Percentiles rank a stretch among this genome's conserved stretches.
Evolutionary conservation across 768 basidiomycete species (phyloP).

Genomic region (Amanita inopinata): DNA sequence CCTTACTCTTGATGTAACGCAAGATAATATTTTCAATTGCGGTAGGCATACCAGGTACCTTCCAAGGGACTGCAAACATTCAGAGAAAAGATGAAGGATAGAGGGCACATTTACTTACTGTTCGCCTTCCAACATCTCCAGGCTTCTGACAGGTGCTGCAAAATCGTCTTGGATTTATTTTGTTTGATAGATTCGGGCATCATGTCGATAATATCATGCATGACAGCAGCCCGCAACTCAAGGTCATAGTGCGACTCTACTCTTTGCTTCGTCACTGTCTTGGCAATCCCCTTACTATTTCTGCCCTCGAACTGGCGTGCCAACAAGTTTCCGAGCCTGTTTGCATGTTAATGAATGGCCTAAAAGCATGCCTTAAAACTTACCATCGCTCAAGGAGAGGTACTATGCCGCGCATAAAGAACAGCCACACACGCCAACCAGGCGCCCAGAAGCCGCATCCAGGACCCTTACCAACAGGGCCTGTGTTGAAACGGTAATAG

Average conservation of each 20-base stretch:
- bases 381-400: conserved; percentile 94
- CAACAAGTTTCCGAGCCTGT: conserved; percentile 85
- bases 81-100: not conserved
- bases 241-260: conserved; percentile 99
- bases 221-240: conserved; percentile 94
- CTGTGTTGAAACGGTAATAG: conserved; percentile 99
- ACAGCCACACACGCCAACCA: conserved; percentile 99
- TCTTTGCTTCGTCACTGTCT: conserved; percentile 98
- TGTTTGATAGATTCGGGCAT: conserved; percentile 99
- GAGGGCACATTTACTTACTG: conserved; percentile 32
- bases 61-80: conserved; percentile 74
- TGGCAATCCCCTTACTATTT: conserved; percentile 93
- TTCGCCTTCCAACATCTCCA: conserved; percentile 98
- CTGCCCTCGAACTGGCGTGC: conserved; percentile 98
- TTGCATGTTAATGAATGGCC: not conserved
- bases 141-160: conserved; percentile 96
- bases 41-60: conserved; percentile 98
- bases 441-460: conserved; percentile 99
- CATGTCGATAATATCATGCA: conserved; percentile 99
- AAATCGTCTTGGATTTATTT: conserved; percentile 98
- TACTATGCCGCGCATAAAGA: conserved; percentile 99
- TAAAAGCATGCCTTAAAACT: conserved; percentile 12
- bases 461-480: conserved; percentile 98
- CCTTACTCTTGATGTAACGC: conserved; percentile 98
- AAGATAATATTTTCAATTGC: conserved; percentile 99